Evolutionary conservation across 2,329 filamentous ascomycete species (phyloP), one percentile per base, ranked within the genome.

Genomic region (Penicillium capsulatum): DNA sequence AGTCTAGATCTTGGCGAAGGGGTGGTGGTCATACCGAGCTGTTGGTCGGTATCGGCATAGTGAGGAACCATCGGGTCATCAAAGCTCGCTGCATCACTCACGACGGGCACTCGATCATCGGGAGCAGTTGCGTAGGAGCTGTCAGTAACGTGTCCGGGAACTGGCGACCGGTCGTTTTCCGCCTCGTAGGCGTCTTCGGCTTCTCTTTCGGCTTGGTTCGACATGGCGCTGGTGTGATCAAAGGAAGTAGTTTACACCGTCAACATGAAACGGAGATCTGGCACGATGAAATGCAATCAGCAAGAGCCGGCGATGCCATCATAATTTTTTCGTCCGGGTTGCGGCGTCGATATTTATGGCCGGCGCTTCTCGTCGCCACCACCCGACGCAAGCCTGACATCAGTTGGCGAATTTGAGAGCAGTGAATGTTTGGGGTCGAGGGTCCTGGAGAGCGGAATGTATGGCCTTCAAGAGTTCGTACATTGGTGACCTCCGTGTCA

Each of bases 1-100:
- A 22, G 30, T 4, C 8, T n/a, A 5, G 28, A 13, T 3, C 8
- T 15, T 10, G n/a, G 15, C 26, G 6, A 27, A 17, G 7, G 13
- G 10, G 7, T 11, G 7, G 10, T 20, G 10, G 11, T 20, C 28
- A n/a, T 59, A 63, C 61, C 58, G 13, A 63, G 40, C 38, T 59
- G 54, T 31, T 55, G 29, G 17, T 58, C 47, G 10, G 46, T 47
- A 31, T 60, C 57, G 2, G 55, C 55, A 29, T 53, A 57, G 3
- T 54, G 51, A 4, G 58, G 51, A 40, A 62, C 53, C 38, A 62
- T 50, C 3, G 56, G 57, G 39, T 59, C 53, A 2, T 63, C 58
- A 16, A 43, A 46, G 2, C 36, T 28, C 6, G 40, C 44, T 4
- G 60, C 43, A 16, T 63, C 58, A 4, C 37, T 20, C 3, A 20